A percentile compares a stretch with the other conserved stretches of the same genome.
Evolutionary conservation across 192 early-diverging fungal species (phyloP).

Genomic region (Chytriomyces sp.): DNA sequence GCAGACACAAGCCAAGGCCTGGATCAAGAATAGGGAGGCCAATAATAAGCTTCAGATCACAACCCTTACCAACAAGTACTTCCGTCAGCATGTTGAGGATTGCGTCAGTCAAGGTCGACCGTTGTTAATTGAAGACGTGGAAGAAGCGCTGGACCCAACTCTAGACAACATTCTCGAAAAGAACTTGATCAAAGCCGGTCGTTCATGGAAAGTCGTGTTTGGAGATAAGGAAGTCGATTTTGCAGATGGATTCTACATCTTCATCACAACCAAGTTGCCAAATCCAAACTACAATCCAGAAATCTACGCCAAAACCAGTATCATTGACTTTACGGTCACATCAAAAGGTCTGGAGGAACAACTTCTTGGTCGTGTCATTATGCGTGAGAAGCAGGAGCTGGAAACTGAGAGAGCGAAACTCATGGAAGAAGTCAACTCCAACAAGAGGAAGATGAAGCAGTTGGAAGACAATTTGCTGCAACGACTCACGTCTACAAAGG

Average conservation of each 20-base stretch:
- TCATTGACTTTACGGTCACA: constrained; percentile 72
- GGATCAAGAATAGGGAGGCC: constrained; percentile 72
- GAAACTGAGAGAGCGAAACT: constrained; percentile 70
- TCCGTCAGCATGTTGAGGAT: constrained; percentile 67
- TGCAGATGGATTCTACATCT: constrained; percentile 62
- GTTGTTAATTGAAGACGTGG: constrained; percentile 69
- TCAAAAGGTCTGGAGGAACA: constrained; percentile 69
- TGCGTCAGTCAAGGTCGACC: constrained; percentile 64
- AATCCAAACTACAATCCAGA: constrained; percentile 72
- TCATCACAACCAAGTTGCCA: constrained; percentile 68
- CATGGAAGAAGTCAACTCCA: constrained; percentile 68
- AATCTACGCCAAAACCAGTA: constrained; percentile 68
- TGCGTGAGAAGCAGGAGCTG: constrained; percentile 71
- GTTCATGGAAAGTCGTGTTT: constrained; percentile 64
- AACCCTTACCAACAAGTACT: constrained; percentile 61
- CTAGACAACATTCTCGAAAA: constrained; percentile 70
- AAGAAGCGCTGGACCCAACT: constrained; percentile 67
- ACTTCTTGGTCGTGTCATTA: constrained; percentile 67
- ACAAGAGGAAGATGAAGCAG: constrained; percentile 73
- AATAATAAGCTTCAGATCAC: constrained; percentile 67
- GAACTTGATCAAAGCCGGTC: constrained; percentile 67
- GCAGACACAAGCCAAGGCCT: constrained; percentile 66
- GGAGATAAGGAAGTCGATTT: constrained; percentile 72
- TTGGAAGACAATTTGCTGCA: constrained; percentile 71
- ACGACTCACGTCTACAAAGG: constrained; percentile 68